Evolutionary conservation across 2,329 filamentous ascomycete species (phyloP), one percentile per base, ranked within the genome.

Genomic region (Domatiomyces globalis): DNA sequence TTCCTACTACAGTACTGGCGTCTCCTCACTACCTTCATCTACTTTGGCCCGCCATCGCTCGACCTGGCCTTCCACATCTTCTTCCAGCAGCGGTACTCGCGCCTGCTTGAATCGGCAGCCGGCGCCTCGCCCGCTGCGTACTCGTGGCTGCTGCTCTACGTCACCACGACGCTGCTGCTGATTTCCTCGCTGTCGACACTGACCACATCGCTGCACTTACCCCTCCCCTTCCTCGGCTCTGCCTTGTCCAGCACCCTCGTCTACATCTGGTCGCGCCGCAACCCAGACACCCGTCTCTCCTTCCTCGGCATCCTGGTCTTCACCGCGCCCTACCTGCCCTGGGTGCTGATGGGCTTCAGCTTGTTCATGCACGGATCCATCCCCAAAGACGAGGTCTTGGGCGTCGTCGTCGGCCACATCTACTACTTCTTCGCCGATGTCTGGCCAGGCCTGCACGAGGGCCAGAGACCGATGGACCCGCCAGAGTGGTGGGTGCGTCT

Each of bases 341-440:
- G 90, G 89, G 90, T 98, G 2, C 69, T 98, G 62, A 89, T 96
- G 78, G 83, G 78, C 0, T 94, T 98, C 69, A 94, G 86, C 63
- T 74, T 96, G 45, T 76, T 95, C n/a, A 77, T 96, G 65, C 88
- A 96, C 65, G 87, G 87, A 5, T 84, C 78, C 4, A 76, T 96
- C 43, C 92, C 92, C 3, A 94, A 94, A 69, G 92, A 96, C 66
- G 92, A 98, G 72, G 84, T 98, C 56, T 87, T 94, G 72, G 92
- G 92, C 3, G 87, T 95, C 15, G 81, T 92, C 8, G 89, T 96
- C 42, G 92, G 92, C 8, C 92, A 98, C 69, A 77, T 96, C 43
- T 96, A 89, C 84, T 98, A 96, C 68, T 98, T 95, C 71, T 95
- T 96, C 68, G 86, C 83, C 54, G 92, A 98, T 66, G 89, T 98